Evolutionary conservation across 2,329 filamentous ascomycete species (phyloP), one percentile per base, ranked within the genome.

Genomic region (Neofusicoccum ribis): DNA sequence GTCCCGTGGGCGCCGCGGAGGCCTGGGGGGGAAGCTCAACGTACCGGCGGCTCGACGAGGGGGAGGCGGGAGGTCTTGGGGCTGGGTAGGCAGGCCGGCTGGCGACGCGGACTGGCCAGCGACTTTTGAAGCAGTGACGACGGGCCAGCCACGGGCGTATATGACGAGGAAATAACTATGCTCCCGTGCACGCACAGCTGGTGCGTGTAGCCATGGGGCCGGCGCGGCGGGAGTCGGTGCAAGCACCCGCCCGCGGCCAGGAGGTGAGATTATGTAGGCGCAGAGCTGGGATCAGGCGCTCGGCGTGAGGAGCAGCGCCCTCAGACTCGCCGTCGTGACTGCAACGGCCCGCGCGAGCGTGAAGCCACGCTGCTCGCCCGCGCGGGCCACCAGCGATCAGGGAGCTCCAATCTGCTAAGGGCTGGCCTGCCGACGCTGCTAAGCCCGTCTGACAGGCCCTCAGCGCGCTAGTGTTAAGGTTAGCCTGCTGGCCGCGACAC

Each of bases 301-400:
- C 72, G 74, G 73, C 61, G 46, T 67, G 65, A 52, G 56, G 62
- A 58, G 67, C 52, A 68, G 63, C 36, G 14, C 70, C 47, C 67
- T 65, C 70, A 72, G 71, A 70, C 70, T 71, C 20, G 23, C 37
- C 23, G 41, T 37, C 20, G 69, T 74, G 70, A 73, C 74, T 77
- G 75, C 76, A 77, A 76, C 76, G 76, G 76, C 74, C 76, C 75
- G 76, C 76, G 70, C 71, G 71, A 54, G 51, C 46, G 51, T 49
- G 51, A 46, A 54, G 43, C 41, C 63, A 50, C 44, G 44, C 50
- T 51, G 41, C 49, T 64, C 31, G 49, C 37, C 60, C 49, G 59
- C 23, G 54, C 39, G 59, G 59, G 37, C 59, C 46, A 50, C 9
- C 44, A 51, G 59, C 44, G 59, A 62, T 43, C 47, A 64, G 50